phyloP scores from a whole-genome alignment of 2,329 filamentous ascomycete genomes.

The Lachnellula cervina region DNA sequence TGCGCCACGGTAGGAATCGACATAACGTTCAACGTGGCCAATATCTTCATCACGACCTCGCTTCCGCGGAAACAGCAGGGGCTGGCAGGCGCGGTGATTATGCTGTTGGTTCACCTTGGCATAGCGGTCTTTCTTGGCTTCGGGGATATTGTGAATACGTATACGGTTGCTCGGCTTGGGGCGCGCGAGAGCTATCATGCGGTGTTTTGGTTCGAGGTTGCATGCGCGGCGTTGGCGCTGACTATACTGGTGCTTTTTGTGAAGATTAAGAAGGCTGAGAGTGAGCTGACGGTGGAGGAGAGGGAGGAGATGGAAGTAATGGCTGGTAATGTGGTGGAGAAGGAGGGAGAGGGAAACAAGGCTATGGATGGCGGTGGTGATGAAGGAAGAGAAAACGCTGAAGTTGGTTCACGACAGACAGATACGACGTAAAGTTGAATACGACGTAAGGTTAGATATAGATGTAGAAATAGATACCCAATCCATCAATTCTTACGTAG shows the following conservation, averaged over 20 bases:
- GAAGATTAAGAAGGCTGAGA: slow-evolving; percentile 48
- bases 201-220: slow-evolving; percentile 63
- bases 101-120: slow-evolving; percentile 65
- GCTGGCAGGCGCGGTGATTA: slow-evolving; percentile 66
- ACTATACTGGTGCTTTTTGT: slow-evolving; percentile 48
- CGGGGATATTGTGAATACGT: slow-evolving; percentile 58
- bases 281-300: slow-evolving; percentile 54
- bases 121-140: slow-evolving; percentile 69
- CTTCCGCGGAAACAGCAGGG: slow-evolving; percentile 64
- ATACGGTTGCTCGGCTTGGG: slow-evolving; percentile 33
- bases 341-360: no score
- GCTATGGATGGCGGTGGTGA: no score
- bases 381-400: no score
- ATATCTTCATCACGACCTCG: slow-evolving; percentile 71
- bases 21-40: slow-evolving; percentile 69
- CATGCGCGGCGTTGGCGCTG: slow-evolving; percentile 47
- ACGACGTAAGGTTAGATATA: no score
- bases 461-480: no score
- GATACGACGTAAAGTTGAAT: no score
- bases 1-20: slow-evolving; percentile 69
- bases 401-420: no score
- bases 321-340: no score
- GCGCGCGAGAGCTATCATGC: slow-evolving; percentile 53
- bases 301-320: slow-evolving; percentile 30
- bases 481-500: no score